Evolutionary conservation across 805 yeast species (phyloP).

Genomic region (Metschnikowia drakensbergensis): DNA sequence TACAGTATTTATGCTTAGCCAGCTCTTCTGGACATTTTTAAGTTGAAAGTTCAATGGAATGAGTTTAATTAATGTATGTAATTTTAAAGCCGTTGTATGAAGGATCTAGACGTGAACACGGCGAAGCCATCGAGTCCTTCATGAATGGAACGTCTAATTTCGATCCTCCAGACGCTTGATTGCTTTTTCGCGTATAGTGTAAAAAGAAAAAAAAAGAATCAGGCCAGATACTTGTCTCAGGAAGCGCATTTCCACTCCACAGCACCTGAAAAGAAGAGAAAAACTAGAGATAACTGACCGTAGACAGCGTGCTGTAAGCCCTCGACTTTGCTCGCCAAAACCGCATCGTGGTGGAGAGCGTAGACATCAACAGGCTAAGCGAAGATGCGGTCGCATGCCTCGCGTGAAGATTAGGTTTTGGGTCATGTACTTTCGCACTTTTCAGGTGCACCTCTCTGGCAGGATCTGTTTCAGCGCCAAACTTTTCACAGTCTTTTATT

Average conservation of each 20-base stretch:
- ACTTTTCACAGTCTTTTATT: not conserved
- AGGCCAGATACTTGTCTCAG: not conserved
- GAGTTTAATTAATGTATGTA: no score
- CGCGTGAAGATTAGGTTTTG: slow-evolving; percentile 3
- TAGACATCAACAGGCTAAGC: not conserved
- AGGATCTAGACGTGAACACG: not conserved
- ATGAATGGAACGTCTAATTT: not conserved
- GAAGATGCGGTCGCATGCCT: slow-evolving; percentile 1
- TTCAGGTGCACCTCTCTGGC: slow-evolving; percentile 2
- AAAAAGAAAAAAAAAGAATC: not conserved
- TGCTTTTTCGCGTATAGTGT: slow-evolving; percentile 4
- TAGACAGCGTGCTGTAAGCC: not conserved
- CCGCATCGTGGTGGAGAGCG: not conserved
- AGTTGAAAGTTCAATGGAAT: no score
- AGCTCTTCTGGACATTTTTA: no score
- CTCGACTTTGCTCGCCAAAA: not conserved
- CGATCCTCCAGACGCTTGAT: slow-evolving; percentile 1
- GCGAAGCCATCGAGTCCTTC: not conserved
- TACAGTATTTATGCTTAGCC: no score
- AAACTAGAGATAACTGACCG: not conserved
- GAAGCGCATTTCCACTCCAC: not conserved
- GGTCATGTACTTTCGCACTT: slow-evolving; percentile 1
- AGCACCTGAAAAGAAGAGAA: not conserved
- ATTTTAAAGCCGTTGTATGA: not conserved
- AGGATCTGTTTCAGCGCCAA: slow-evolving; percentile 1